Evolutionary conservation across 1,139 yeast genomes (phyloP).

Genomic region (Candida pseudocylindracea): DNA sequence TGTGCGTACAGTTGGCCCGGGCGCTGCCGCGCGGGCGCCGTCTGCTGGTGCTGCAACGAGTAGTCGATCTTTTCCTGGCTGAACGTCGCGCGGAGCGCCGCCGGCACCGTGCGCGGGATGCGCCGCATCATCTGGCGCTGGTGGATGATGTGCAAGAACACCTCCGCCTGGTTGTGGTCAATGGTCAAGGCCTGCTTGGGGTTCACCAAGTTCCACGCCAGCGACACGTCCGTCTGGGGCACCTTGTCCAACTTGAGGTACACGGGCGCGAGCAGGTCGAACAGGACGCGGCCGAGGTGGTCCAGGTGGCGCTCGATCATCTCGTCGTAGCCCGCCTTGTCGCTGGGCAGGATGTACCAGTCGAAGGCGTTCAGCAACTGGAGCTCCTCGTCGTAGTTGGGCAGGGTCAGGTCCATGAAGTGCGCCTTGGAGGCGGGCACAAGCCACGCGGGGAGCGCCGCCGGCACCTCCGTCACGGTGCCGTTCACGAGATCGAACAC

Average conservation of each 20-base stretch:
- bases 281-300: slow-evolving; percentile 60
- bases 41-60: slow-evolving; percentile 18
- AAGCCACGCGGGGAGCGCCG: slow-evolving; percentile 69
- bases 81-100: slow-evolving; percentile 75
- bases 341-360: slow-evolving; percentile 91
- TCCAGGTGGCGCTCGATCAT: slow-evolving; percentile 62
- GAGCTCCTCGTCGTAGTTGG: slow-evolving; percentile 18
- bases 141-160: slow-evolving; percentile 73
- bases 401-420: slow-evolving; percentile 13
- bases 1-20: slow-evolving; percentile 15
- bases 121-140: slow-evolving; percentile 77
- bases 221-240: slow-evolving; percentile 70
- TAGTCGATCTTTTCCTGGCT: slow-evolving; percentile 71
- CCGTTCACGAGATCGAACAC: slow-evolving; percentile 83
- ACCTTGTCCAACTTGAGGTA: slow-evolving; percentile 49
- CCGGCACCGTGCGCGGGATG: slow-evolving; percentile 90
- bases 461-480: slow-evolving; percentile 38
- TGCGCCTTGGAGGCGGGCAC: slow-evolving; percentile 79
- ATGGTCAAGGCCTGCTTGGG: slow-evolving; percentile 75
- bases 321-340: slow-evolving; percentile 55
- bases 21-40: slow-evolving; percentile 7
- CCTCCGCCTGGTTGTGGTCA: slow-evolving; percentile 82
- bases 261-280: slow-evolving; percentile 45
- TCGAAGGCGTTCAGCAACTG: slow-evolving; percentile 53
- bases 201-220: slow-evolving; percentile 89